A percentile compares a stretch with the other conserved stretches of the same genome.
Evolutionary conservation across 768 basidiomycete species (phyloP).

Genomic region (Mycena sanguinolenta): DNA sequence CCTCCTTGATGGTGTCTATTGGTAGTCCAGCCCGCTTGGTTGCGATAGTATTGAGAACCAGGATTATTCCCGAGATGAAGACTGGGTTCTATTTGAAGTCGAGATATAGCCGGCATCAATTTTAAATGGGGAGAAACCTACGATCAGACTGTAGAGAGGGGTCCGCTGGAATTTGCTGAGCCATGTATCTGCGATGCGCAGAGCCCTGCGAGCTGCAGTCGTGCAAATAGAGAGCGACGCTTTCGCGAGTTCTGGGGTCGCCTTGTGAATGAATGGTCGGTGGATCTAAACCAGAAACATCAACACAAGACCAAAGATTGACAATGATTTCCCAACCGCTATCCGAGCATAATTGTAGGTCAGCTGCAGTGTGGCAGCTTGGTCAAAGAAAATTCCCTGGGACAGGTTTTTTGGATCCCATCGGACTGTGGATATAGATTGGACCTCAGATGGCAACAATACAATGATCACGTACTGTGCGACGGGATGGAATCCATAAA

Average conservation of each 20-base stretch:
- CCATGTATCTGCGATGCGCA: slow-evolving; percentile 25
- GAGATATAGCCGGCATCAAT: background rate
- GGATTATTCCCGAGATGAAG: slow-evolving; percentile 28
- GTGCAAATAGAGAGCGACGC: slow-evolving; percentile 35
- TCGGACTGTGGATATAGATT: slow-evolving; percentile 42
- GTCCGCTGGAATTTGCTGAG: slow-evolving; percentile 4
- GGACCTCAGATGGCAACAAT: background rate
- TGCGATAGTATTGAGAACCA: slow-evolving; percentile 26
- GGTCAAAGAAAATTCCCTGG: slow-evolving; percentile 49
- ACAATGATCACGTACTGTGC: slow-evolving; percentile 47
- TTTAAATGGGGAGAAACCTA: background rate
- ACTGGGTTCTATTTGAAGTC: slow-evolving; percentile 17
- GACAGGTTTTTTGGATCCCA: slow-evolving; percentile 51
- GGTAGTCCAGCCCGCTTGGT: slow-evolving; percentile 21
- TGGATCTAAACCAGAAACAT: slow-evolving; percentile 21
- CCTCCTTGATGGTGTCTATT: slow-evolving; percentile 17
- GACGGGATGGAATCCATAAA: slow-evolving; percentile 65
- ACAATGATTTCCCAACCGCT: slow-evolving; percentile 62
- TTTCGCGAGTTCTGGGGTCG: background rate
- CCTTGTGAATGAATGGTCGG: slow-evolving; percentile 40
- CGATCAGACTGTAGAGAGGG: slow-evolving; percentile 4
- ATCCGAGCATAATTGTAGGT: slow-evolving; percentile 63
- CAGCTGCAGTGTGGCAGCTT: slow-evolving; percentile 56
- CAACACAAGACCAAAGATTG: slow-evolving; percentile 44
- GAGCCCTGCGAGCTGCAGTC: slow-evolving; percentile 22